Percentiles rank a stretch among this genome's conserved stretches.
Conservation (phyloP, 106 monocot species). For the Amphibolis antarctica region DNA sequence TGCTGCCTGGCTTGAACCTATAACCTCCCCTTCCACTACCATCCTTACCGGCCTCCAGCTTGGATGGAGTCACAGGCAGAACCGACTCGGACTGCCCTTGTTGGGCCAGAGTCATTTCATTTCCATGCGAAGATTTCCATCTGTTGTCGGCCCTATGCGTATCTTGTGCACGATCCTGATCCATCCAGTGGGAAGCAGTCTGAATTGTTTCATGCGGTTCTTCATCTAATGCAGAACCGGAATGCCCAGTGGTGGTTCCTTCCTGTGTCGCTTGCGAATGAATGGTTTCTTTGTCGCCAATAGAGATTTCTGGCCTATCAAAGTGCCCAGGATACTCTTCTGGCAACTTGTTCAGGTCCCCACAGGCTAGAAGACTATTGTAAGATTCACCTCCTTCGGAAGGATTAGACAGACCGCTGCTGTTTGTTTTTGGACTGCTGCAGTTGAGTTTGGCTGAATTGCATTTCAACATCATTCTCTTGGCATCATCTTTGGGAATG, state of each 20-base stretch:
- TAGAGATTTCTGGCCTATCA: slow-evolving; percentile 27
- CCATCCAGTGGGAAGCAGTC: slow-evolving; percentile 21
- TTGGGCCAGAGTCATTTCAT: slow-evolving; percentile 12
- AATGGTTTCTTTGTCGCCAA: slow-evolving; percentile 6
- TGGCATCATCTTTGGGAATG: slow-evolving; percentile 11
- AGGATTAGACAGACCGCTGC: slow-evolving; percentile 40
- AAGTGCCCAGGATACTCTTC: slow-evolving; percentile 17
- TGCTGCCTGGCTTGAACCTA: slow-evolving; percentile 8
- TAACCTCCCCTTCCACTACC: slow-evolving; percentile 12
- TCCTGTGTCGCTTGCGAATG: slow-evolving; percentile 7
- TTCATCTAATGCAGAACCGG: slow-evolving; percentile 50
- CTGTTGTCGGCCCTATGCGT: slow-evolving; percentile 23
- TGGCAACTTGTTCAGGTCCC: slow-evolving; percentile 51
- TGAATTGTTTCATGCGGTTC: slow-evolving; percentile 33
- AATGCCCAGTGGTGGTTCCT: slow-evolving; percentile 31
- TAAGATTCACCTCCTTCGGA: slow-evolving; percentile 56
- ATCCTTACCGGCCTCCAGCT: slow-evolving; percentile 31
- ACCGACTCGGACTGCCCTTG: slow-evolving; percentile 3
- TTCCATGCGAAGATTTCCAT: slow-evolving; percentile 19
- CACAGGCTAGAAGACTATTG: slow-evolving; percentile 18
- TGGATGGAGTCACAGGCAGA: slow-evolving; percentile 30
- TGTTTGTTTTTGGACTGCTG: slow-evolving; percentile 34
- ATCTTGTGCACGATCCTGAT: slow-evolving; percentile 18
- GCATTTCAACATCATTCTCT: slow-evolving; percentile 1
- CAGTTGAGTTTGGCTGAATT: neutral